Conservation (phyloP, 768 basidiomycete genomes). For the Suillus cothurnatus region DNA sequence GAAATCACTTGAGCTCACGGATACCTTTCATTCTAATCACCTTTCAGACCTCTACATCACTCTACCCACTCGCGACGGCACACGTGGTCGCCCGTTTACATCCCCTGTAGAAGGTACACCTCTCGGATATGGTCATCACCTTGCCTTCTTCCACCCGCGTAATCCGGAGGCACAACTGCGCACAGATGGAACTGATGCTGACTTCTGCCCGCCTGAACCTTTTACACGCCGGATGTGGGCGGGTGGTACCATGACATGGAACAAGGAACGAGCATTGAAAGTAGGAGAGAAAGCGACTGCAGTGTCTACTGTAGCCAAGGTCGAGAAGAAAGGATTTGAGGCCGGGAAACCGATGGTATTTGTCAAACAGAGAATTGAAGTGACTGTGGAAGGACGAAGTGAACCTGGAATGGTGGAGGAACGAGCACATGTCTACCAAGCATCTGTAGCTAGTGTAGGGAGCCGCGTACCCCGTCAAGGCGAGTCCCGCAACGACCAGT, state of each 20-base stretch:
- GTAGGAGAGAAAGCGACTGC: slow-evolving; percentile 57
- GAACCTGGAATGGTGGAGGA: slow-evolving; percentile 61
- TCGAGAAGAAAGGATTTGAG: slow-evolving; percentile 69
- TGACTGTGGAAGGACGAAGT: slow-evolving; percentile 44
- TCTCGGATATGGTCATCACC: slow-evolving; percentile 66
- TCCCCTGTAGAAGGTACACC: slow-evolving; percentile 44
- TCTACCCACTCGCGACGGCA: slow-evolving; percentile 72
- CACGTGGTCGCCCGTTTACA: slow-evolving; percentile 39
- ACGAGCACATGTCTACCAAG: slow-evolving; percentile 70
- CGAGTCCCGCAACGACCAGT: slow-evolving; percentile 18
- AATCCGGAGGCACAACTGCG: slow-evolving; percentile 58
- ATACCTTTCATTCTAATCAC: slow-evolving; percentile 56
- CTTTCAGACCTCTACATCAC: slow-evolving; percentile 68
- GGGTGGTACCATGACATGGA: slow-evolving; percentile 68
- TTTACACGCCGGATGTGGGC: slow-evolving; percentile 86
- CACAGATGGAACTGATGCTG: slow-evolving; percentile 71
- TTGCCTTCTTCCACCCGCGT: slow-evolving; percentile 74
- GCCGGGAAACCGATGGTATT: slow-evolving; percentile 67
- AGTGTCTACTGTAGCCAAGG: slow-evolving; percentile 47
- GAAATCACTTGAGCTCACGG: slow-evolving; percentile 47
- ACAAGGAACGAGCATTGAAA: slow-evolving; percentile 45
- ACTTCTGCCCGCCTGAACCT: slow-evolving; percentile 71
- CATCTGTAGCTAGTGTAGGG: slow-evolving; percentile 24
- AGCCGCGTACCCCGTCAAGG: slow-evolving; percentile 46
- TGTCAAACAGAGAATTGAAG: slow-evolving; percentile 64